Conservation (phyloP, 2,329 filamentous ascomycete species). For the Pseudocercospora pini-densiflorae region DNA sequence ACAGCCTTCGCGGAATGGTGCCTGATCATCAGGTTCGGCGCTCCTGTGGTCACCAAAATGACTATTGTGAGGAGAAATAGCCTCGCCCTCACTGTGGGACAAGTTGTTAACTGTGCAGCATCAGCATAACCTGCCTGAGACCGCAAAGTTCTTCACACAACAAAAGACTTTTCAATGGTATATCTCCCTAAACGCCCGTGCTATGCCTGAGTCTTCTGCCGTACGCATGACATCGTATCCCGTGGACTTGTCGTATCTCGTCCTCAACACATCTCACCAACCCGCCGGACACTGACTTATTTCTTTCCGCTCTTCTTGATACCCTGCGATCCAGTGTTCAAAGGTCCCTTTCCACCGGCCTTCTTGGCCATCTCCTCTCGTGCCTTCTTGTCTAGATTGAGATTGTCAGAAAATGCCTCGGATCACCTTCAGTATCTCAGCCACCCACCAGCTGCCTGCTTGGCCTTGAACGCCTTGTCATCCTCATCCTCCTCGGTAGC, state of each 20-base stretch:
- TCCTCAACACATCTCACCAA: background rate
- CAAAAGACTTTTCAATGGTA: slow-evolving; percentile 16
- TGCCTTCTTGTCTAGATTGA: slow-evolving; percentile 65
- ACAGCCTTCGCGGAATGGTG: no score
- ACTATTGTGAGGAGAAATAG: background rate
- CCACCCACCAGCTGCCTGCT: slow-evolving; percentile 78
- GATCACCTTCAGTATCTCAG: background rate
- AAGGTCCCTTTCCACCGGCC: slow-evolving; percentile 82
- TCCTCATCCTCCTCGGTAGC: slow-evolving; percentile 84
- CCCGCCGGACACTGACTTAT: slow-evolving; percentile 51
- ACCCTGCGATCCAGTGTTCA: slow-evolving; percentile 82
- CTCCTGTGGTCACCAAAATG: background rate
- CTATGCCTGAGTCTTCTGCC: slow-evolving; percentile 14
- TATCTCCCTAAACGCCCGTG: slow-evolving; percentile 23
- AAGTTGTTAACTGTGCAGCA: background rate
- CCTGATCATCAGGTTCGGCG: no score
- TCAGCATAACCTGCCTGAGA: background rate
- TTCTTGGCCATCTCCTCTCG: slow-evolving; percentile 83
- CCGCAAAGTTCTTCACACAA: background rate
- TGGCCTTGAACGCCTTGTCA: slow-evolving; percentile 79
- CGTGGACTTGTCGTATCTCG: slow-evolving; percentile 2
- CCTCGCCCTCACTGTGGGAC: background rate
- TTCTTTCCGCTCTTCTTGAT: slow-evolving; percentile 99
- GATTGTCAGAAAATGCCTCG: slow-evolving; percentile 1
- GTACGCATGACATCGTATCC: slow-evolving; percentile 12